phyloP scores from a whole-genome alignment of 192 early-diverging fungal genomes.

The Jimgerdemannia lactiflua region DNA sequence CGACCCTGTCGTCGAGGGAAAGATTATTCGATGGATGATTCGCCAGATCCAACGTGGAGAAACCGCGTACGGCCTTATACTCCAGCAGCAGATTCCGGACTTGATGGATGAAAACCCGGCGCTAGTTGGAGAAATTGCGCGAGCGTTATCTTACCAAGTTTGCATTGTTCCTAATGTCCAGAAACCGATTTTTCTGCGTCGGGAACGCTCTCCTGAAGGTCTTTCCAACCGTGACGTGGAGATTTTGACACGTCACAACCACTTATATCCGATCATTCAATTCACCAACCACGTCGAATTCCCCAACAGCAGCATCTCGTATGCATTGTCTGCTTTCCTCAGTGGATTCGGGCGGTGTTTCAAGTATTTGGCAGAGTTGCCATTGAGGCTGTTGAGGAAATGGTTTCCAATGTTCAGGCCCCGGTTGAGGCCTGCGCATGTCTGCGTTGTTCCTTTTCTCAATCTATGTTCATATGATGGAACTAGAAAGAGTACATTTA shows the following conservation, averaged over 20 bases:
- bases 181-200: background rate
- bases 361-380: background rate
- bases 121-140: background rate
- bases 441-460: background rate
- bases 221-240: background rate
- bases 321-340: background rate
- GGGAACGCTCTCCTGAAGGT: background rate
- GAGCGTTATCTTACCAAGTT: background rate
- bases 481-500: background rate
- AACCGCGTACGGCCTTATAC: background rate
- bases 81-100: background rate
- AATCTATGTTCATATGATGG: background rate
- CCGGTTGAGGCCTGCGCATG: background rate
- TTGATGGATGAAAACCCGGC: background rate
- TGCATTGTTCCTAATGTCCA: background rate
- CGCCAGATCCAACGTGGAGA: background rate
- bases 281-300: background rate
- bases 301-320: background rate
- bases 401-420: background rate
- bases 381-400: background rate
- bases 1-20: background rate
- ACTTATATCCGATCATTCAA: background rate
- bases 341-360: background rate
- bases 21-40: background rate
- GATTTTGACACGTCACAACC: background rate